phyloP scores from a whole-genome alignment of 2,329 filamentous ascomycete species.

The Emmonsiellopsis sp. region DNA sequence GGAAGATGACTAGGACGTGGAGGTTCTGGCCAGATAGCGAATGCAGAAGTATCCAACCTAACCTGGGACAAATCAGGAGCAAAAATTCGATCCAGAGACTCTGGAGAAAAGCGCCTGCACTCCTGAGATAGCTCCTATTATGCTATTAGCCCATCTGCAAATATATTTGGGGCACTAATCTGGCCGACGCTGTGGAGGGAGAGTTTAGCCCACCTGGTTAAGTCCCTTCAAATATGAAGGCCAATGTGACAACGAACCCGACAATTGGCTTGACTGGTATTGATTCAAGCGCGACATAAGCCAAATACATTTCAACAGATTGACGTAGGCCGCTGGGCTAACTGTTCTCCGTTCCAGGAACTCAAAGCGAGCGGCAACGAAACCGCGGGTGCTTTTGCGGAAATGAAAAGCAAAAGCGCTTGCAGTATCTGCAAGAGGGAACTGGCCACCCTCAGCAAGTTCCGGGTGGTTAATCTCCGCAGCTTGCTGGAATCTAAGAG shows the following conservation, averaged over 20 bases:
- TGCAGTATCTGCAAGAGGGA: not conserved
- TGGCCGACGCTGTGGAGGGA: not conserved
- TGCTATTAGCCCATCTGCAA: not conserved
- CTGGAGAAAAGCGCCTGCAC: slow-evolving; percentile 1
- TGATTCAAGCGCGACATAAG: not conserved
- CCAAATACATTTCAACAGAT: slow-evolving; percentile 2
- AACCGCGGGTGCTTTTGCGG: not conserved
- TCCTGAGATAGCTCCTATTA: slow-evolving; percentile 2
- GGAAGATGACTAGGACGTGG: slow-evolving; percentile 1
- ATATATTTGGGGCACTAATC: not conserved
- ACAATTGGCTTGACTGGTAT: not conserved
- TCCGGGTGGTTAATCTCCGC: not conserved
- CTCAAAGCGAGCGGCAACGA: not conserved
- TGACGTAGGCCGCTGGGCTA: not conserved
- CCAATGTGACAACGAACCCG: not conserved
- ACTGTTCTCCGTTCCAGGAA: not conserved
- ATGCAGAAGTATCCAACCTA: slow-evolving; percentile 2
- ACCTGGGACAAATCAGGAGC: slow-evolving; percentile 1
- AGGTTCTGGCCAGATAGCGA: slow-evolving; percentile 2
- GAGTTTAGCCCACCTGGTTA: not conserved
- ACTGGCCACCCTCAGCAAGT: not conserved
- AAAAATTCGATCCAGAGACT: slow-evolving; percentile 1
- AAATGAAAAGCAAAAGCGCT: slow-evolving; percentile 1
- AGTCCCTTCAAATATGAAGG: slow-evolving; percentile 1
- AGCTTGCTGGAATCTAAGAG: slow-evolving; percentile 1